A percentile compares a stretch with the other conserved stretches of the same genome.
These are phyloP conservation scores for Cicer pinnatifidum DNA, from an alignment of 306 rosid genomes.

Conservation along the genomic window DNA sequence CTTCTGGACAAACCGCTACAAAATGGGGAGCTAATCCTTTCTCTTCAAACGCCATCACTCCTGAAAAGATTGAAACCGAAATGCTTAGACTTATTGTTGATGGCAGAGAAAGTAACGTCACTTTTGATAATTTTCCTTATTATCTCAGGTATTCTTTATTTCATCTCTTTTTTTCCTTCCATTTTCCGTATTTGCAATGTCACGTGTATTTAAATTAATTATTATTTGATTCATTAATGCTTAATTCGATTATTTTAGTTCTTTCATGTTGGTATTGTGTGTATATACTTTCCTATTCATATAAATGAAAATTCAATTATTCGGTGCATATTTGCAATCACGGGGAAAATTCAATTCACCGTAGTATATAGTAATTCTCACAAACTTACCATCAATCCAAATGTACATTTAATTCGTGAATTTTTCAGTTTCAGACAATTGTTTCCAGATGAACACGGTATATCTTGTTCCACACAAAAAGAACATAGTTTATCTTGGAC, in stretches of 20 bases:
- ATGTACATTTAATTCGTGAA: neutral
- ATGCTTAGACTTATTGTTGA: conserved; percentile 63
- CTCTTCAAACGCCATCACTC: conserved; percentile 48
- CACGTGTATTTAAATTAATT: neutral
- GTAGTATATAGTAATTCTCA: too few relatives aligned
- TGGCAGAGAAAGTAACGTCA: conserved; percentile 74
- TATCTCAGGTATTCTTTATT: conserved; percentile 59
- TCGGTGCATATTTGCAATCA: too few relatives aligned
- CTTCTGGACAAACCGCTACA: conserved; percentile 56
- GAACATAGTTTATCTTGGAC: too few relatives aligned
- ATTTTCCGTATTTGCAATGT: neutral
- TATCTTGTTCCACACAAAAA: neutral
- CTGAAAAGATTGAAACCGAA: conserved; percentile 67
- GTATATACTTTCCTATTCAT: neutral
- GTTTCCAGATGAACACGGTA: neutral
- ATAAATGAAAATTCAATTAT: neutral
- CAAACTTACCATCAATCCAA: too few relatives aligned
- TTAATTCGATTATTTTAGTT: neutral
- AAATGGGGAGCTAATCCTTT: conserved; percentile 52
- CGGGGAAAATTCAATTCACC: too few relatives aligned
- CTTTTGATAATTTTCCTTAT: conserved; percentile 82
- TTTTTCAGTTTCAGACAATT: conserved; percentile 16
- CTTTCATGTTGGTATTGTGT: neutral
- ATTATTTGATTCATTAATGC: neutral
- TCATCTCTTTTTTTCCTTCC: neutral